Conservation (phyloP, 768 basidiomycete genomes). For the Hericium rajendrae region DNA sequence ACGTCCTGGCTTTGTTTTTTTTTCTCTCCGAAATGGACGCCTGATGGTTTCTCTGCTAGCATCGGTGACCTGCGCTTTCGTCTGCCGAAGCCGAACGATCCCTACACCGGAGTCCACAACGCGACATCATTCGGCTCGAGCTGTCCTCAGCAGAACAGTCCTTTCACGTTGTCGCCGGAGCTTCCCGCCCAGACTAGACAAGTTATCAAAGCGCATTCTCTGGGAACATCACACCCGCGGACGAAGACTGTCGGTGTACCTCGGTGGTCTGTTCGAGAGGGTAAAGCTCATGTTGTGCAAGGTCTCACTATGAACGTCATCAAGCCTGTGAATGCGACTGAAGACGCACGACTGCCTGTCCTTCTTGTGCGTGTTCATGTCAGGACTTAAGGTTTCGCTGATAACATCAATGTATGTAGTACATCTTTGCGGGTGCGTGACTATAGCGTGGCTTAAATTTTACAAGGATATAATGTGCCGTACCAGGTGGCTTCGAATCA, state of each 20-base stretch:
- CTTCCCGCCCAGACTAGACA: not conserved
- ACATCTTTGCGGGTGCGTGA: slow-evolving; percentile 18
- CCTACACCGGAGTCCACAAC: slow-evolving; percentile 9
- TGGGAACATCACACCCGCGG: not conserved
- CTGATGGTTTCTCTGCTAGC: not conserved
- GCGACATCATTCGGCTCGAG: slow-evolving; percentile 11
- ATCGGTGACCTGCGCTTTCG: slow-evolving; percentile 11
- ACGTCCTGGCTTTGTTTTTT: not conserved
- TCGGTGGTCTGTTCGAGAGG: no score
- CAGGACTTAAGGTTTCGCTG: not conserved
- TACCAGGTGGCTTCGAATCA: slow-evolving; percentile 32
- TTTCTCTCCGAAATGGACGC: not conserved
- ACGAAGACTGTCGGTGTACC: slow-evolving; percentile 1
- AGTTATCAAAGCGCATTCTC: not conserved
- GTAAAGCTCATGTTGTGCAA: not conserved
- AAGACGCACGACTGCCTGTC: slow-evolving; percentile 11
- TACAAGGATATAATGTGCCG: not conserved
- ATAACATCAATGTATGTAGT: slow-evolving; percentile 8
- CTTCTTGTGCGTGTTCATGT: slow-evolving; percentile 6
- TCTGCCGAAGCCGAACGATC: slow-evolving; percentile 4
- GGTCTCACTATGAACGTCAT: slow-evolving; percentile 21
- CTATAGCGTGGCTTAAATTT: not conserved
- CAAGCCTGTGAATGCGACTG: slow-evolving; percentile 8
- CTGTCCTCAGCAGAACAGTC: slow-evolving; percentile 16
- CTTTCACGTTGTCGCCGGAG: not conserved